Evolutionary conservation across 352 stramenopile species (phyloP).

Genomic region (Pythium sukuiense): DNA sequence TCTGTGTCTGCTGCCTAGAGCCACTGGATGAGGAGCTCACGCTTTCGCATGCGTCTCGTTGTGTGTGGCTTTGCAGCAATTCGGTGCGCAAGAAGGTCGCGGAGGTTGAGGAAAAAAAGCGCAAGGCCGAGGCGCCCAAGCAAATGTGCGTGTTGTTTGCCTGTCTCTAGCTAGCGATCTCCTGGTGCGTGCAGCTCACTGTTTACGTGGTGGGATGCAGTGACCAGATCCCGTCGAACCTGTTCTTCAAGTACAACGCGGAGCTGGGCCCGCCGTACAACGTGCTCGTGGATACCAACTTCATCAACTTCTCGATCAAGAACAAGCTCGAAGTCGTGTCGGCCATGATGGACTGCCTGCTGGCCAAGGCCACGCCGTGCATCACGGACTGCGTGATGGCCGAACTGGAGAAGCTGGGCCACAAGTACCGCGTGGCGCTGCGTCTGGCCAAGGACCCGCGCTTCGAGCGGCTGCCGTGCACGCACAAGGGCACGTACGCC

Average conservation of each 20-base stretch:
- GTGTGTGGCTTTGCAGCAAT: slow-evolving; percentile 44
- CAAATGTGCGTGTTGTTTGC: slow-evolving; percentile 79
- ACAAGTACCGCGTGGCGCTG: slow-evolving; percentile 96
- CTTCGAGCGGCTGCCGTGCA: slow-evolving; percentile 98
- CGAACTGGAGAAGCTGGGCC: slow-evolving; percentile 98
- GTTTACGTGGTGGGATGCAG: slow-evolving; percentile 27
- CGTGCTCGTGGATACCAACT: slow-evolving; percentile 99
- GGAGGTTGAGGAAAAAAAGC: slow-evolving; percentile 86
- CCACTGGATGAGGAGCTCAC: not conserved
- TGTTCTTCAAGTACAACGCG: slow-evolving; percentile 99
- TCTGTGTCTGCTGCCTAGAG: not conserved
- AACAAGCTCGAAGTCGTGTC: slow-evolving; percentile 99
- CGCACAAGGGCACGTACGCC: slow-evolving; percentile 99
- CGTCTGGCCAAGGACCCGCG: slow-evolving; percentile 96
- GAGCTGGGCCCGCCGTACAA: slow-evolving; percentile 98
- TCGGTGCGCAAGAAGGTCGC: slow-evolving; percentile 71
- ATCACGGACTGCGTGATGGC: slow-evolving; percentile 99
- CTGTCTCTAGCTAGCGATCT: not conserved
- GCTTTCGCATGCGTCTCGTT: not conserved
- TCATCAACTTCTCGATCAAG: slow-evolving; percentile 99
- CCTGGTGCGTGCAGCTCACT: not conserved
- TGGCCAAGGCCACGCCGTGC: slow-evolving; percentile 97
- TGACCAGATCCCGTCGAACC: slow-evolving; percentile 95
- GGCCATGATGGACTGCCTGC: slow-evolving; percentile 99
- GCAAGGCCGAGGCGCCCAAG: slow-evolving; percentile 89